These are phyloP conservation scores for Solanum pennellii DNA, from an alignment of 257 asterid species.

Conservation along the genomic window DNA sequence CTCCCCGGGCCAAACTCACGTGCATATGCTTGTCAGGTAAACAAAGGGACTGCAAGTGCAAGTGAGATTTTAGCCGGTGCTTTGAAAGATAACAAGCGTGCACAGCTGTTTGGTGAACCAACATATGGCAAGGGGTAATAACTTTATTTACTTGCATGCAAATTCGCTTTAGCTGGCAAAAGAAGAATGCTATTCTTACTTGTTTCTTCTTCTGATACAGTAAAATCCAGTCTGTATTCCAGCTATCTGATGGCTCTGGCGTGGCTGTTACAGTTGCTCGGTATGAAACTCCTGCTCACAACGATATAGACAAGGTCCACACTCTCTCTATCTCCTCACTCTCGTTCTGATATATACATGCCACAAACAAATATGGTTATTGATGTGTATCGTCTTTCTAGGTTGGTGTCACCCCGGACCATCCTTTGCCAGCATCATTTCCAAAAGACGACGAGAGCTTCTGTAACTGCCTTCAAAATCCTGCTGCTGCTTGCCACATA, in stretches of 20 bases:
- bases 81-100: constrained; percentile 90
- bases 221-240: constrained; percentile 90
- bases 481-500: constrained; percentile 64
- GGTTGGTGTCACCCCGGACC: constrained; percentile 88
- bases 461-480: constrained; percentile 83
- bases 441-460: constrained; percentile 78
- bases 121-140: constrained; percentile 93
- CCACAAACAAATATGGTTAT: neutral
- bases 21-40: constrained; percentile 36
- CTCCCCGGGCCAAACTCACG: neutral
- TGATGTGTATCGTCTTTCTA: neutral
- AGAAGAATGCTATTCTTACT: neutral
- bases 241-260: constrained; percentile 97
- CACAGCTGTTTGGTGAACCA: constrained; percentile 77
- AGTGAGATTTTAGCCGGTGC: constrained; percentile 98
- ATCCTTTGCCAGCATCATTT: constrained; percentile 69
- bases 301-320: constrained; percentile 78
- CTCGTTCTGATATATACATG: neutral
- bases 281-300: constrained; percentile 93
- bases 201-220: constrained; percentile 25
- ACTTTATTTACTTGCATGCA: neutral
- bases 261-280: constrained; percentile 93
- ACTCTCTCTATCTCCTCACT: constrained; percentile 5
- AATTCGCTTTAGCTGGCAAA: neutral
- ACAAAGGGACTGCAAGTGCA: constrained; percentile 98